phyloP scores from a whole-genome alignment of 192 early-diverging fungal species.

The Gaertneriomyces sp. region DNA sequence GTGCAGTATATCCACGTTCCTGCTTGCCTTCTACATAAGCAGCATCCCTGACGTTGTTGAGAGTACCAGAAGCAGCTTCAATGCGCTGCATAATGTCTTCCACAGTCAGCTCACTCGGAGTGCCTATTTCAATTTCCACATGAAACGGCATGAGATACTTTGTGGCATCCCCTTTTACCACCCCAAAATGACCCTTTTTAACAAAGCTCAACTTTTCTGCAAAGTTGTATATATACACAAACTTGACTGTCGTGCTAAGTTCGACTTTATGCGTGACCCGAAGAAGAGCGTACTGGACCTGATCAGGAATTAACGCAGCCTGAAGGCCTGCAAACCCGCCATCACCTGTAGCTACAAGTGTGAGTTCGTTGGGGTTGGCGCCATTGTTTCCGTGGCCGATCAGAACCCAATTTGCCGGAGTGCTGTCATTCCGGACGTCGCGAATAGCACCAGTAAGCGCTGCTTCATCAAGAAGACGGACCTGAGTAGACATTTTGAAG shows the following conservation, averaged over 20 bases:
- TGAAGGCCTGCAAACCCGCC: constrained; percentile 30
- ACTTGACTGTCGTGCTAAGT: constrained; percentile 34
- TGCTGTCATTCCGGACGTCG: constrained; percentile 35
- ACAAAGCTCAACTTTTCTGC: constrained; percentile 37
- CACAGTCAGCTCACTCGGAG: constrained; percentile 26
- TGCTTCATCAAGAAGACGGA: not conserved
- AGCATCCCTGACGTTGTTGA: constrained; percentile 16
- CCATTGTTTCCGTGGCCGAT: constrained; percentile 28
- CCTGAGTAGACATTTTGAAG: constrained; percentile 14
- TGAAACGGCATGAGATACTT: constrained; percentile 43
- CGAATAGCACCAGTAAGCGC: constrained; percentile 24
- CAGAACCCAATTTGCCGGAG: constrained; percentile 36
- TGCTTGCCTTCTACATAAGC: constrained; percentile 19
- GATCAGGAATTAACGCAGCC: constrained; percentile 14
- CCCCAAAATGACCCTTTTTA: constrained; percentile 43
- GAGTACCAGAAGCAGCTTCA: constrained; percentile 30
- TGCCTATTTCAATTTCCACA: constrained; percentile 39
- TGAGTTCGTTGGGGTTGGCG: constrained; percentile 20
- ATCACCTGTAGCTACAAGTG: constrained; percentile 20
- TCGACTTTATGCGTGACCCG: constrained; percentile 10
- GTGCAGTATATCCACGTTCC: constrained; percentile 23
- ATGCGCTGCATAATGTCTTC: constrained; percentile 35
- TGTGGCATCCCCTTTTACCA: constrained; percentile 40
- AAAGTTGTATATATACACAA: constrained; percentile 41
- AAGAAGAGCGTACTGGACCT: constrained; percentile 29